Conservation (phyloP, 192 early-diverging fungal genomes). For the Coemansia sp. region DNA sequence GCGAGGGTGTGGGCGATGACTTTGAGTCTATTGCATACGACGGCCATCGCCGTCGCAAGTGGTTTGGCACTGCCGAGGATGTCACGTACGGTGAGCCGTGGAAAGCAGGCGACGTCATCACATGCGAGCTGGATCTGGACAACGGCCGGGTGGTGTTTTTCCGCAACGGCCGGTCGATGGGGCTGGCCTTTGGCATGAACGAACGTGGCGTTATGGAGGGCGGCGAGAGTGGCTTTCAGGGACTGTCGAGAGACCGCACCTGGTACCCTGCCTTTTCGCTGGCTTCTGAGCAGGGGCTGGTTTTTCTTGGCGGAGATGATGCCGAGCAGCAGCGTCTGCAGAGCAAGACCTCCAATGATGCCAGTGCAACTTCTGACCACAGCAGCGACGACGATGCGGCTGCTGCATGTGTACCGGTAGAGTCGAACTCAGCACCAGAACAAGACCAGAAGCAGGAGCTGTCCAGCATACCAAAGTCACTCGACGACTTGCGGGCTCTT, state of each 20-base stretch:
- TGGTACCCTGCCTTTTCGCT: constrained; percentile 52
- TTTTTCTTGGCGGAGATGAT: constrained; percentile 28
- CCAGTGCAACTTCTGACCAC: neutral
- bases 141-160: constrained; percentile 37
- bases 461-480: neutral
- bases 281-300: constrained; percentile 40
- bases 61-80: constrained; percentile 36
- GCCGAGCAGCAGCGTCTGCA: constrained; percentile 11
- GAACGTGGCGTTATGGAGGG: constrained; percentile 21
- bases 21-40: constrained; percentile 44
- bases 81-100: constrained; percentile 39
- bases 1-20: constrained; percentile 51
- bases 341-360: neutral
- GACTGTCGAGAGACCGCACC: constrained; percentile 29
- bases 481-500: constrained; percentile 6
- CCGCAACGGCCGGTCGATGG: constrained; percentile 33
- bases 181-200: constrained; percentile 41
- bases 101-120: constrained; percentile 38
- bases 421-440: neutral
- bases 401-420: neutral
- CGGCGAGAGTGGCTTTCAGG: constrained; percentile 22
- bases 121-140: constrained; percentile 43
- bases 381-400: neutral
- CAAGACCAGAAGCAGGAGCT: neutral
- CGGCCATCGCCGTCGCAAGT: constrained; percentile 36